Evolutionary conservation across 73 alveolate species (phyloP), one percentile per base, ranked within the genome.

Genomic region (Strombidium stylifer): DNA sequence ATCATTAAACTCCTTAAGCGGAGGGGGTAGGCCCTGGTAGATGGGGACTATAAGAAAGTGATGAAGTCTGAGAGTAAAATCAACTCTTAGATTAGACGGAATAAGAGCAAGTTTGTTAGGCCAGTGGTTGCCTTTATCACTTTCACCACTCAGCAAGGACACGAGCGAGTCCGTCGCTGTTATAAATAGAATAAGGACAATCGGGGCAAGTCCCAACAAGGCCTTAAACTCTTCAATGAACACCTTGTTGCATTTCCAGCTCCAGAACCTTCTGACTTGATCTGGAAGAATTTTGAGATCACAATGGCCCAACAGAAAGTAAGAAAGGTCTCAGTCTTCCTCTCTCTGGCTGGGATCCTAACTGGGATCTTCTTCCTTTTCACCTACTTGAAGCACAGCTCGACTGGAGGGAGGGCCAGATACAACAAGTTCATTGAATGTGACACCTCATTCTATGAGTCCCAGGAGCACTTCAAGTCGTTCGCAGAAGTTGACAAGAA

Each of bases 81-180:
- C n/a, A n/a, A n/a, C n/a, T n/a, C n/a, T n/a, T n/a, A n/a, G n/a
- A n/a, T n/a, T n/a, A n/a, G n/a, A n/a, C n/a, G n/a, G n/a, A n/a
- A n/a, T n/a, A n/a, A n/a, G n/a, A n/a, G n/a, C n/a, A n/a, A n/a
- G n/a, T n/a, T n/a, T n/a, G n/a, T n/a, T n/a, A n/a, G n/a, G n/a
- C 79, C 87, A 0, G 64, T 39, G 1, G 30, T 58, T 14, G 87
- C 87, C 27, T 62, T 61, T 36, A 37, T 62, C 15, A 74, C 76
- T n/a, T 74, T 74, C 37, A 60, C 61, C 14, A 50, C 28, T 28
- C 81, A 62, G 45, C 51, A 50, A 15, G 87, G 79, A 1, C 51
- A 42, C 25, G 27, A 64, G 24, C 42, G 76, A 28, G 32, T 30
- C 40, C n/a, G 32, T n/a, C n/a, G n/a, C n/a, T n/a, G 10, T 26